Evolutionary conservation across 1,139 yeast genomes (phyloP).

Genomic region (Taphrina betulina): DNA sequence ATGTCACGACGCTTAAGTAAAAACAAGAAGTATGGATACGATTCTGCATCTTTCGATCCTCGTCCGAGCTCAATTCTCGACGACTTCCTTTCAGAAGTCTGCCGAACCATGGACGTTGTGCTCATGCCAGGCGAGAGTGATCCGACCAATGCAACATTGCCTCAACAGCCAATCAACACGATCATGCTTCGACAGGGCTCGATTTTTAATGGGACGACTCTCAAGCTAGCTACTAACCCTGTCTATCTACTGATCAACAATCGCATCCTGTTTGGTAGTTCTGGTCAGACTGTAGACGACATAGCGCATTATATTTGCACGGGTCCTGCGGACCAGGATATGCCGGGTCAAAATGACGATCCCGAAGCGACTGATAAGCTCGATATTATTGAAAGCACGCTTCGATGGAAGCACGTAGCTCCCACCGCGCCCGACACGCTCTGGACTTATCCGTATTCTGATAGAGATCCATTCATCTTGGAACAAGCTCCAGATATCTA

Average conservation of each 20-base stretch:
- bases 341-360: not conserved
- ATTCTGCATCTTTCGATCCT: conserved; percentile 39
- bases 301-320: conserved; percentile 50
- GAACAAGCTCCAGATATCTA: conserved; percentile 79
- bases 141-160: conserved; percentile 78
- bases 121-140: conserved; percentile 83
- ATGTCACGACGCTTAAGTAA: conserved; percentile 38
- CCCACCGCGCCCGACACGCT: conserved; percentile 98
- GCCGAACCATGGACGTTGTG: conserved; percentile 63
- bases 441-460: conserved; percentile 79
- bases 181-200: conserved; percentile 61
- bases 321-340: not conserved
- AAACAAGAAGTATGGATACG: conserved; percentile 40
- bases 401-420: conserved; percentile 80
- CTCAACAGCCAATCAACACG: conserved; percentile 84
- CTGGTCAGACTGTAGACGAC: conserved; percentile 85
- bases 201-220: conserved; percentile 48
- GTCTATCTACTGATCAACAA: conserved; percentile 61
- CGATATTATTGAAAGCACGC: conserved; percentile 63
- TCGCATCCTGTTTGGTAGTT: conserved; percentile 61
- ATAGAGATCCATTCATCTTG: conserved; percentile 76
- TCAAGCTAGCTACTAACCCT: conserved; percentile 69
- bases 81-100: conserved; percentile 57
- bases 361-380: conserved; percentile 45
- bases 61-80: conserved; percentile 52